A percentile compares a stretch with the other conserved stretches of the same genome.
These are phyloP conservation scores for Daldinia grandis DNA, from an alignment of 495 filamentous ascomycete genomes.

Conservation along the genomic window DNA sequence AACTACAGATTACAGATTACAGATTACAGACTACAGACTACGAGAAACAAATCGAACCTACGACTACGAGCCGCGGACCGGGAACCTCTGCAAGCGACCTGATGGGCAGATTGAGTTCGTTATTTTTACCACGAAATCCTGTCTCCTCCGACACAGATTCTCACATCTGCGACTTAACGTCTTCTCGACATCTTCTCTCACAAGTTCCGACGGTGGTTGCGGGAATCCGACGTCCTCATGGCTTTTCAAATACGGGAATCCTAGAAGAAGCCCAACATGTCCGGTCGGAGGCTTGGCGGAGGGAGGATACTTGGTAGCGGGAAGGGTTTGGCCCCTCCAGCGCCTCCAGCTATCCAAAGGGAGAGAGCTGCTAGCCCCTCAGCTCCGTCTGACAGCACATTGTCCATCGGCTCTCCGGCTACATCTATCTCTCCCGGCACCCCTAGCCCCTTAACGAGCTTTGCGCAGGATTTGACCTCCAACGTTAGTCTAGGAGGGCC, in stretches of 20 bases:
- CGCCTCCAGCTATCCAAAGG: slow-evolving; percentile 40
- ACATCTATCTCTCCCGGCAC: slow-evolving; percentile 43
- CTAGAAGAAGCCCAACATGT: slow-evolving; percentile 61
- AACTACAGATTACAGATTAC: slow-evolving; percentile 12
- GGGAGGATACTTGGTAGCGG: slow-evolving; percentile 88
- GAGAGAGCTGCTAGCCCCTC: slow-evolving; percentile 54
- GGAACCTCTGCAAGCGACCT: not conserved
- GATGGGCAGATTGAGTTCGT: not conserved
- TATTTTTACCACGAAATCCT: not conserved
- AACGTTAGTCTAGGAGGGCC: slow-evolving; percentile 58
- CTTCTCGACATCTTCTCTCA: slow-evolving; percentile 19
- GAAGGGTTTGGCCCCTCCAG: slow-evolving; percentile 74
- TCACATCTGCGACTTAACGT: not conserved
- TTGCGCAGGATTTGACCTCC: slow-evolving; percentile 56
- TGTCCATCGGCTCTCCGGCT: slow-evolving; percentile 56
- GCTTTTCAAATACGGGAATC: slow-evolving; percentile 24
- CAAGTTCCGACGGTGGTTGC: slow-evolving; percentile 11
- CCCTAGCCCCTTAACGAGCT: slow-evolving; percentile 50
- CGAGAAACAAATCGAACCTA: not conserved
- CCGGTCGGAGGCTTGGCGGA: slow-evolving; percentile 84
- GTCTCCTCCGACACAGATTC: not conserved
- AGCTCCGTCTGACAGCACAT: slow-evolving; percentile 62
- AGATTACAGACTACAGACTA: no score
- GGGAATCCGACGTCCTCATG: slow-evolving; percentile 19
- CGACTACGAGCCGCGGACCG: not conserved